Conservation (phyloP, 306 rosid genomes). For the Psophocarpus tetragonolobus region DNA sequence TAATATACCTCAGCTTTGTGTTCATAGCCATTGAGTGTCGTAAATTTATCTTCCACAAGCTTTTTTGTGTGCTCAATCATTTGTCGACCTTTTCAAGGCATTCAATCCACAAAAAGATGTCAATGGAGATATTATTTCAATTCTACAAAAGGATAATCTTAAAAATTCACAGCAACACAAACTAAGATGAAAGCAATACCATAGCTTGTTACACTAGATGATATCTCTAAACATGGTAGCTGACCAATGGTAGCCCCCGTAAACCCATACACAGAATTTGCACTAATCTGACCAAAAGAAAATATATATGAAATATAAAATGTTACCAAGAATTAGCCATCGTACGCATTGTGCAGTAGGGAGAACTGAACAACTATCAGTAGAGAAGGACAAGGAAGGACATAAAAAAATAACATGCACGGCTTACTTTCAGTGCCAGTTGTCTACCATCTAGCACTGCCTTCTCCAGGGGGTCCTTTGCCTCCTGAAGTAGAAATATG, state of each 20-base stretch:
- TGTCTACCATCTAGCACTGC: slow-evolving; percentile 98
- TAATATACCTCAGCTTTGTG: slow-evolving; percentile 80
- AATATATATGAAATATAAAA: slow-evolving; percentile 24
- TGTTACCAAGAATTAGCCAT: slow-evolving; percentile 6
- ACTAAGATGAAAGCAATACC: slow-evolving; percentile 54
- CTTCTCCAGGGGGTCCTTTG: slow-evolving; percentile 91
- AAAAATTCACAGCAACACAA: not conserved
- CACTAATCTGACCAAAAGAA: slow-evolving; percentile 71
- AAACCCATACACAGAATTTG: slow-evolving; percentile 97
- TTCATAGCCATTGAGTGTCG: slow-evolving; percentile 70
- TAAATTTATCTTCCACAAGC: slow-evolving; percentile 85
- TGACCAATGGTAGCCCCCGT: slow-evolving; percentile 97
- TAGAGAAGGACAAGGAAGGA: not conserved
- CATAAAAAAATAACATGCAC: slow-evolving; percentile 27
- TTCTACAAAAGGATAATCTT: slow-evolving; percentile 12
- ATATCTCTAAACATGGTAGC: slow-evolving; percentile 93
- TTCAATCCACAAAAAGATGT: slow-evolving; percentile 36
- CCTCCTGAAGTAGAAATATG: slow-evolving; percentile 57
- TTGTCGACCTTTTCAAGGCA: slow-evolving; percentile 73
- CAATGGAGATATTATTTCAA: slow-evolving; percentile 14
- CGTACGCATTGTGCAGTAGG: slow-evolving; percentile 5
- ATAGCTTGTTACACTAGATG: slow-evolving; percentile 99
- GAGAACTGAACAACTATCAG: slow-evolving; percentile 2
- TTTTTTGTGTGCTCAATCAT: slow-evolving; percentile 96
- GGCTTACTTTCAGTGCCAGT: slow-evolving; percentile 77